A percentile compares a stretch with the other conserved stretches of the same genome.
These are phyloP conservation scores for Pisolithus thermaeus DNA, from an alignment of 1,284 basidiomycete genomes.

Conservation along the genomic window DNA sequence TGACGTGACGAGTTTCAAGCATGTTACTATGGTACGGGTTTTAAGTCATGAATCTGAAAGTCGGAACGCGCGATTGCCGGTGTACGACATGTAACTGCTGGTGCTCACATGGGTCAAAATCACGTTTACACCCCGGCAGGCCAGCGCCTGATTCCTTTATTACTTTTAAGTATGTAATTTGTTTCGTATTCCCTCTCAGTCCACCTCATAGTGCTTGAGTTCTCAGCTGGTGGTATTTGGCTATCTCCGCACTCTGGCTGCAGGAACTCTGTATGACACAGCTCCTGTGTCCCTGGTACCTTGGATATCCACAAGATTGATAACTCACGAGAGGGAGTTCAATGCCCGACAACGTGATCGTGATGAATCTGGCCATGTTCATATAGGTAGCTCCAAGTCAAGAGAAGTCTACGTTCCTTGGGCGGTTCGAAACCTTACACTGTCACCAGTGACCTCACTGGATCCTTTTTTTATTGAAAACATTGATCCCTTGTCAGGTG, in stretches of 20 bases:
- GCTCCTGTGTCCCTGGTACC: slow-evolving; percentile 53
- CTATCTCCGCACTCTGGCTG: slow-evolving; percentile 63
- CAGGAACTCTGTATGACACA: slow-evolving; percentile 69
- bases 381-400: too few species aligned
- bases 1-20: slow-evolving; percentile 23
- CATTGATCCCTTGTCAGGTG: slow-evolving; percentile 50
- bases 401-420: slow-evolving; percentile 31
- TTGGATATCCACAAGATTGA: slow-evolving; percentile 55
- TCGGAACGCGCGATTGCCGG: too few species aligned
- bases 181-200: slow-evolving; percentile 47
- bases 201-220: slow-evolving; percentile 53
- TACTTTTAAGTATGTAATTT: too few species aligned
- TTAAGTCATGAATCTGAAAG: too few species aligned
- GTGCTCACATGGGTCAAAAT: too few species aligned
- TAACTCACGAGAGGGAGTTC: slow-evolving; percentile 38
- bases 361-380: too few species aligned
- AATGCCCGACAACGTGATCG: too few species aligned
- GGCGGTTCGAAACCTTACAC: slow-evolving; percentile 51
- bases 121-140: too few species aligned
- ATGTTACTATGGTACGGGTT: too few species aligned
- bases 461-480: slow-evolving; percentile 47
- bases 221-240: slow-evolving; percentile 57
- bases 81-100: too few species aligned
- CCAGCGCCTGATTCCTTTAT: too few species aligned
- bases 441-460: slow-evolving; percentile 57